These are phyloP conservation scores for Thielaviopsis ethacetica DNA, from an alignment of 2,329 filamentous ascomycete species.

Conservation along the genomic window DNA sequence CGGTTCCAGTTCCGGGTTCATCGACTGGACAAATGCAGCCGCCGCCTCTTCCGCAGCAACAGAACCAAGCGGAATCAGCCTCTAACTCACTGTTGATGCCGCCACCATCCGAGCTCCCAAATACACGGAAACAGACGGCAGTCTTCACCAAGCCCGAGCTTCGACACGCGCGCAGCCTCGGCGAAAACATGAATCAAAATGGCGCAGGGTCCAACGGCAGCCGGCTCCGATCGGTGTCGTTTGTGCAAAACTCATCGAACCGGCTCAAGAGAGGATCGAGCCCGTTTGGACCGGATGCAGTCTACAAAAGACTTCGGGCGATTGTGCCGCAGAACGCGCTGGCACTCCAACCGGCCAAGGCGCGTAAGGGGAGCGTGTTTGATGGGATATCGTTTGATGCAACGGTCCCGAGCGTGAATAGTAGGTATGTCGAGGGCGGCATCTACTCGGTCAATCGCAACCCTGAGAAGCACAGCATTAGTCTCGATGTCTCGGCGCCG, in stretches of 20 bases:
- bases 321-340: conserved; percentile 21
- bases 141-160: conserved; percentile 44
- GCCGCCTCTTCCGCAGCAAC: conserved; percentile 11
- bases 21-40: conserved; percentile 8
- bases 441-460: conserved; percentile 31
- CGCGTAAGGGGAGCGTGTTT: conserved; percentile 31
- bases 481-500: conserved; percentile 20
- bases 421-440: conserved; percentile 41
- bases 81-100: conserved; percentile 1
- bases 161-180: conserved; percentile 39
- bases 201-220: neutral
- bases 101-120: conserved; percentile 11
- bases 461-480: conserved; percentile 18
- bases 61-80: neutral
- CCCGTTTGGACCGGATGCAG: conserved; percentile 40
- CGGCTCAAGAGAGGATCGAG: conserved; percentile 33
- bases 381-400: conserved; percentile 38
- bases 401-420: conserved; percentile 35
- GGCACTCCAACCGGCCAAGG: conserved; percentile 11
- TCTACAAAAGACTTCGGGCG: conserved; percentile 40
- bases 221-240: conserved; percentile 14
- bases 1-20: neutral
- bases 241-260: conserved; percentile 10
- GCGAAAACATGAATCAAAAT: conserved; percentile 21
- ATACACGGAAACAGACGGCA: neutral